Conservation (phyloP, 345 rosid genomes). For the Aegle marmelos region DNA sequence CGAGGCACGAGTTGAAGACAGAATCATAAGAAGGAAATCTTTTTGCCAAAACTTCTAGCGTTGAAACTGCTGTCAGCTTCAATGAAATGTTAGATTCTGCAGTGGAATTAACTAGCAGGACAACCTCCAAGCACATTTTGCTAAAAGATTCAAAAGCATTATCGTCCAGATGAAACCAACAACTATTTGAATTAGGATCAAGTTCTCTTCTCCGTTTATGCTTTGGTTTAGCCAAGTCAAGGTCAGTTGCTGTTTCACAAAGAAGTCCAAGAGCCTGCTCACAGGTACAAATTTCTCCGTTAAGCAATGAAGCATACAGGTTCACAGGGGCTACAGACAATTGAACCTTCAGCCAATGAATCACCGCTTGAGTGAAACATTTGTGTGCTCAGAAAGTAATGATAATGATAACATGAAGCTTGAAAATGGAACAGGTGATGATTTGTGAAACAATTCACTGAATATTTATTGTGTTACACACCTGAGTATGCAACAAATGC, state of each 20-base stretch:
- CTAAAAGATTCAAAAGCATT: slow-evolving; percentile 48
- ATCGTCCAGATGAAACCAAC: slow-evolving; percentile 61
- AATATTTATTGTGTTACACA: neutral
- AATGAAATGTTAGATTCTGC: slow-evolving; percentile 52
- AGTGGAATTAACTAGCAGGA: slow-evolving; percentile 42
- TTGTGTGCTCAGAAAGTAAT: neutral
- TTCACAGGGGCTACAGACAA: neutral
- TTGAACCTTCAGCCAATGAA: neutral
- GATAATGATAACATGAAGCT: neutral
- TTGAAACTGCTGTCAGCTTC: slow-evolving; percentile 67
- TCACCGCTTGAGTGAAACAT: neutral
- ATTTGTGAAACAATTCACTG: neutral
- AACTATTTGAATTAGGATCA: slow-evolving; percentile 24
- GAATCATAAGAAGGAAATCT: slow-evolving; percentile 65
- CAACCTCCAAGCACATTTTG: slow-evolving; percentile 63
- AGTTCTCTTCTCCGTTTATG: slow-evolving; percentile 39
- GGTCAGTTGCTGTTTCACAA: slow-evolving; percentile 58
- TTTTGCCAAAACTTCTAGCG: slow-evolving; percentile 70
- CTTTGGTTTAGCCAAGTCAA: slow-evolving; percentile 38
- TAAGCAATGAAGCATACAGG: neutral
- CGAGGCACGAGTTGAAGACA: slow-evolving; percentile 67
- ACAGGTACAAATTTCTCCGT: neutral
- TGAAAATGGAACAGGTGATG: neutral
- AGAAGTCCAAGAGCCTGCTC: slow-evolving; percentile 80
- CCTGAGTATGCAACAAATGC: neutral